Evolutionary conservation across 345 rosid species (phyloP).

Genomic region (Eutrema japonicum): DNA sequence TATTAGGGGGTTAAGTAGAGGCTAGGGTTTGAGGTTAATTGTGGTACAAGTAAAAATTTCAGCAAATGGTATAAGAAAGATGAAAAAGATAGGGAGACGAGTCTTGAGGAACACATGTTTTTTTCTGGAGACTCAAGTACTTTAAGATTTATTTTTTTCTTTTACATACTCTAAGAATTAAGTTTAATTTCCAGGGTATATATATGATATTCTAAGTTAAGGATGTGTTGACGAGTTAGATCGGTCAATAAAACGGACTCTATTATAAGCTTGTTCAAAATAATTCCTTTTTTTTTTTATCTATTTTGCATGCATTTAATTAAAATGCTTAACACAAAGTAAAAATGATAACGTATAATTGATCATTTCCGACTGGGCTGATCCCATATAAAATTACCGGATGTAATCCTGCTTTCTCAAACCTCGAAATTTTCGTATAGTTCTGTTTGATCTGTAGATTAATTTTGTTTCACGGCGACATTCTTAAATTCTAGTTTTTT

Average conservation of each 20-base stretch:
- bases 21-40: constrained; percentile 39
- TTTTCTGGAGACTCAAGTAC: background rate
- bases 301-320: background rate
- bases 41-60: constrained; percentile 39
- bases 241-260: background rate
- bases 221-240: constrained; percentile 2
- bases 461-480: too few species aligned
- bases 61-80: constrained; percentile 24
- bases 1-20: constrained; percentile 30
- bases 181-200: background rate
- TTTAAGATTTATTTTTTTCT: background rate
- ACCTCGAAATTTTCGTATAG: too few species aligned
- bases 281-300: background rate
- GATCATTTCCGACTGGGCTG: background rate
- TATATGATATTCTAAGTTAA: background rate
- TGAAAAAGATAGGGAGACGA: background rate
- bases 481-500: too few species aligned
- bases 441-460: too few species aligned
- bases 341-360: background rate
- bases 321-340: background rate
- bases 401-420: too few species aligned
- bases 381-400: background rate
- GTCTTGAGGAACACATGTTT: constrained; percentile 15
- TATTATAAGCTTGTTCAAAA: background rate
- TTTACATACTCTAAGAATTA: background rate